Evolutionary conservation across 2,329 filamentous ascomycete species (phyloP), one percentile per base, ranked within the genome.

Genomic region (Pseudonectria buxi): DNA sequence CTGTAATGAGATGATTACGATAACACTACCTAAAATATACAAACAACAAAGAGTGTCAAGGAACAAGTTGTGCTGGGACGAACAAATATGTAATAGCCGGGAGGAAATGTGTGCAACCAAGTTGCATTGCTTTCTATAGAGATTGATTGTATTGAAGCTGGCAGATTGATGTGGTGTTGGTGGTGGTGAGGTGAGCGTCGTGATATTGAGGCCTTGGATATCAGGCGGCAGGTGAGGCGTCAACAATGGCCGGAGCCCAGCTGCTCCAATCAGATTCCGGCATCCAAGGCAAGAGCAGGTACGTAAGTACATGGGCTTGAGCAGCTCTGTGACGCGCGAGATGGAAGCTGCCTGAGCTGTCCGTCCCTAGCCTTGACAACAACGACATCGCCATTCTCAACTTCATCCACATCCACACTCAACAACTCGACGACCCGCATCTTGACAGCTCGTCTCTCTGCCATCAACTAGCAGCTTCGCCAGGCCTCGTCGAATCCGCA

Each of bases 291-390:
- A 30, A 18, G 11, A 30, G 14, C 18, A 22, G 18, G 18, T 22
- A 22, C 18, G 35, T 26, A 28, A 26, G 11, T 10, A 22, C 5
- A 22, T 9, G 30, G 10, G 7, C 14, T 30, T 10, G 24, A n/a
- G 33, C 32, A 33, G 39, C 35, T 47, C 50, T 53, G 58, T 63
- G 61, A 65, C 63, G 60, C 63, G 61, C 62, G 62, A 60, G 54
- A 55, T 50, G 46, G 53, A 54, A 66, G 63, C 62, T 66, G 63
- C 63, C 63, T 65, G 63, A 59, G 57, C 53, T 55, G 24, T 28
- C 22, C n/a, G 27, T 28, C 14, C 26, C 24, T 42, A 34, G 45
- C 36, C 42, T 43, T 46, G 41, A 43, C 46, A 46, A 46, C 48
- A 45, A 46, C 54, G 33, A 45, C 40, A 38, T 12, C 31, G 12